These are phyloP conservation scores for Strigomonas culicis DNA, from an alignment of 208 protist species.

Conservation along the genomic window DNA sequence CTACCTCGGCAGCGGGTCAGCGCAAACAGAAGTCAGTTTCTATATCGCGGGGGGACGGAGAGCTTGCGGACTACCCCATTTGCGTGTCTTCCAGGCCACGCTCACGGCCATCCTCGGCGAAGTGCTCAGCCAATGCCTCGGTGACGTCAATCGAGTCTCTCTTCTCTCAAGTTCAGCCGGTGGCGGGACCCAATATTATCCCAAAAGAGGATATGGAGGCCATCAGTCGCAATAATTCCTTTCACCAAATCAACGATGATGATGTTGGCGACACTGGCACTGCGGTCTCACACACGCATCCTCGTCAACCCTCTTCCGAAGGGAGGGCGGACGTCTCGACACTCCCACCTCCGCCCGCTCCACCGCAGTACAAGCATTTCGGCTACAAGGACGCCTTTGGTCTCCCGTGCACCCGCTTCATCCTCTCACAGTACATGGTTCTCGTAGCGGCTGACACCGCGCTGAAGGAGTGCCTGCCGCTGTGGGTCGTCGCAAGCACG, in stretches of 20 bases:
- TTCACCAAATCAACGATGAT: background rate
- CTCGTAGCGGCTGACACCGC: slow-evolving; percentile 25
- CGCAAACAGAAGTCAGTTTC: background rate
- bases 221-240: background rate
- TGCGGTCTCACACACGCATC: background rate
- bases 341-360: background rate
- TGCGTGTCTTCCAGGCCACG: no score
- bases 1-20: background rate
- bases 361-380: slow-evolving; percentile 16
- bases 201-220: background rate
- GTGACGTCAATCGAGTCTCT: background rate
- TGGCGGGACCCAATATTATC: no score
- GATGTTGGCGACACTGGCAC: background rate
- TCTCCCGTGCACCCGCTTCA: slow-evolving; percentile 22
- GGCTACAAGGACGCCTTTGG: slow-evolving; percentile 41
- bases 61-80: background rate
- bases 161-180: background rate
- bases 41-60: background rate
- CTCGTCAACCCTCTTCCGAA: background rate
- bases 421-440: slow-evolving; percentile 47
- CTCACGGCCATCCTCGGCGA: no score
- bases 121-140: background rate
- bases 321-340: no score
- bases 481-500: slow-evolving; percentile 32
- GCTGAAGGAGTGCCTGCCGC: slow-evolving; percentile 30